Evolutionary conservation across 2,329 filamentous ascomycete genomes (phyloP).

Genomic region (Botrytis porri): DNA sequence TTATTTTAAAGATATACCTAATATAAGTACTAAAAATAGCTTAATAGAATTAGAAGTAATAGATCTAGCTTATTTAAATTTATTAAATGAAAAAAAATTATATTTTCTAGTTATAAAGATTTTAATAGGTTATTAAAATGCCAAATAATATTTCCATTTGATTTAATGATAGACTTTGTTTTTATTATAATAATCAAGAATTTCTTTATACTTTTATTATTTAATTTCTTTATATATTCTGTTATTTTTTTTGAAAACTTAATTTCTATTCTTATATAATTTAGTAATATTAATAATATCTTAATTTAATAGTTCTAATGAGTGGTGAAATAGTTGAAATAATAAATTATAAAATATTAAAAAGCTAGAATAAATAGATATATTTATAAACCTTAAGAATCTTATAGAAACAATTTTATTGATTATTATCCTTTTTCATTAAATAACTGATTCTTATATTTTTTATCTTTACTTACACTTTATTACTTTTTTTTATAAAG

Average conservation of each 20-base stretch:
- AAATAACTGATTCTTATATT: no score
- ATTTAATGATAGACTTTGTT: neutral
- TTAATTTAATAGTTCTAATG: neutral
- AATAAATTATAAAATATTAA: neutral
- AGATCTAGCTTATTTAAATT: neutral
- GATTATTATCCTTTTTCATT: no score
- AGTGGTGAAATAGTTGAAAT: neutral
- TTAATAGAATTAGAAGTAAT: neutral
- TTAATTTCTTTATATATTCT: neutral
- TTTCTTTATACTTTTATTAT: neutral
- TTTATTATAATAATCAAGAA: neutral
- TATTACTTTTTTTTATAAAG: no score
- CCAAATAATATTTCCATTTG: neutral
- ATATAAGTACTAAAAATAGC: no score
- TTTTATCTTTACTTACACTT: no score
- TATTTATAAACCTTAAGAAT: no score
- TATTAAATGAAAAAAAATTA: neutral
- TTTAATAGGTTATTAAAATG: accelerated
- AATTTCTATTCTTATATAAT: accelerated
- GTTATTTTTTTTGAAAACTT: neutral
- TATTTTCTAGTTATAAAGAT: neutral
- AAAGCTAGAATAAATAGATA: neutral
- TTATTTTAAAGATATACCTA: no score
- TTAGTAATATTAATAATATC: accelerated
- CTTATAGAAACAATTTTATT: no score